phyloP scores from a whole-genome alignment of 2,329 filamentous ascomycete species.

The Waltergamsia citrina region DNA sequence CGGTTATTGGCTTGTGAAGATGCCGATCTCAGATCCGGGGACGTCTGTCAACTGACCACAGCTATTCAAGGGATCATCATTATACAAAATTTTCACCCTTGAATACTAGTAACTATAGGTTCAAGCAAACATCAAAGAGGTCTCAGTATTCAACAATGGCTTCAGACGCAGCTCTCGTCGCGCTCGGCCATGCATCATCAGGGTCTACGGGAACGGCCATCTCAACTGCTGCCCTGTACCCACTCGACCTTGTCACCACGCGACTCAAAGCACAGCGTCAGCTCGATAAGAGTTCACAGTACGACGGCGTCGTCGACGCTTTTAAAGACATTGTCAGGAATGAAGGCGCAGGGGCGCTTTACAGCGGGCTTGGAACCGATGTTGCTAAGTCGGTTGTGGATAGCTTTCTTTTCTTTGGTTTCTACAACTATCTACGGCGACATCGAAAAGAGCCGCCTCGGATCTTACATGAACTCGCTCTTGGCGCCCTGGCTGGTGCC shows the following conservation, averaged over 20 bases:
- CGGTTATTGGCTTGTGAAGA: not conserved
- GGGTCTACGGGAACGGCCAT: slow-evolving; percentile 71
- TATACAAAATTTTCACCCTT: too few relatives aligned
- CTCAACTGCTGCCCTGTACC: slow-evolving; percentile 71
- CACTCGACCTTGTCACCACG: slow-evolving; percentile 72
- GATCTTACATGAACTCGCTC: slow-evolving; percentile 61
- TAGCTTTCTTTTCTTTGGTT: slow-evolving; percentile 79
- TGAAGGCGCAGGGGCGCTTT: slow-evolving; percentile 70
- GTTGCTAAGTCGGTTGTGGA: slow-evolving; percentile 61
- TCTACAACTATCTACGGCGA: slow-evolving; percentile 51
- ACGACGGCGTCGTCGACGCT: slow-evolving; percentile 59
- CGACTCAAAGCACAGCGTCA: slow-evolving; percentile 71
- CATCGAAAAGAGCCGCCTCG: slow-evolving; percentile 33
- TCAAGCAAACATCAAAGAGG: too few relatives aligned
- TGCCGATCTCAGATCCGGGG: not conserved
- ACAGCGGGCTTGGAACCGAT: slow-evolving; percentile 53
- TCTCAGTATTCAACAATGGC: slow-evolving; percentile 1
- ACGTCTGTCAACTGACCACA: too few relatives aligned
- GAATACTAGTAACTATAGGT: too few relatives aligned
- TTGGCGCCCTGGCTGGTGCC: slow-evolving; percentile 66
- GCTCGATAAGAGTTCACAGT: slow-evolving; percentile 36
- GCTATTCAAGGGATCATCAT: too few relatives aligned
- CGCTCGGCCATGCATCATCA: slow-evolving; percentile 72
- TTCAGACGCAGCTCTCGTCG: slow-evolving; percentile 43
- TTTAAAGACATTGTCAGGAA: slow-evolving; percentile 58